Evolutionary conservation across 129 eudicot genomes (phyloP).

Genomic region (Arctium minus): DNA sequence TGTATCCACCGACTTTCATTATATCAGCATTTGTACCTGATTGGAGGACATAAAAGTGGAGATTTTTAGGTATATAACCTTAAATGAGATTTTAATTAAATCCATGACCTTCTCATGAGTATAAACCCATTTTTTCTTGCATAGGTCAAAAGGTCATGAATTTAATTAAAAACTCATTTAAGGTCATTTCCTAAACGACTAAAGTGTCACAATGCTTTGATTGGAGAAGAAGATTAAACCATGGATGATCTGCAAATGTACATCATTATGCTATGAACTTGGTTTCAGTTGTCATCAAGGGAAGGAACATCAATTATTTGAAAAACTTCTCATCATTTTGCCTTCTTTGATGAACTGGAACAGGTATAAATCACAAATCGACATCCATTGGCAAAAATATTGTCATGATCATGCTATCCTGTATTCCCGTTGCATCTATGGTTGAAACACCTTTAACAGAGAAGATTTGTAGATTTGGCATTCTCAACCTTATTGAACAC

Average conservation of each 20-base stretch:
- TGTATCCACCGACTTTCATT: conserved; percentile 98
- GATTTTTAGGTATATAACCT: no score
- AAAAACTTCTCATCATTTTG: neutral
- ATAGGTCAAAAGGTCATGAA: no score
- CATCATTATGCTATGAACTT: neutral
- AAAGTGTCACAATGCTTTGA: neutral
- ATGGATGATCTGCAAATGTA: neutral
- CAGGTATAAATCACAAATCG: neutral
- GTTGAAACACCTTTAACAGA: neutral
- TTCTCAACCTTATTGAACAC: no score
- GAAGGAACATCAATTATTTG: neutral
- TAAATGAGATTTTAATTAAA: no score
- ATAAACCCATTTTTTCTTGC: no score
- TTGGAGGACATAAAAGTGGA: neutral
- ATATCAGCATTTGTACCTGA: conserved; percentile 98
- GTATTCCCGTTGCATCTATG: neutral
- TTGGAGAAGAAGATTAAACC: neutral
- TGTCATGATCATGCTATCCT: neutral
- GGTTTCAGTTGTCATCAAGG: neutral
- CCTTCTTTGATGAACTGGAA: neutral
- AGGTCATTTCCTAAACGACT: no score
- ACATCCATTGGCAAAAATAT: neutral
- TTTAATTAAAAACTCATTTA: no score
- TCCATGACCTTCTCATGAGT: no score
- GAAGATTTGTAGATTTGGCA: neutral